A percentile compares a stretch with the other conserved stretches of the same genome.
Evolutionary conservation across 2,329 filamentous ascomycete species (phyloP).

Genomic region (Taxawa tesnikishii): DNA sequence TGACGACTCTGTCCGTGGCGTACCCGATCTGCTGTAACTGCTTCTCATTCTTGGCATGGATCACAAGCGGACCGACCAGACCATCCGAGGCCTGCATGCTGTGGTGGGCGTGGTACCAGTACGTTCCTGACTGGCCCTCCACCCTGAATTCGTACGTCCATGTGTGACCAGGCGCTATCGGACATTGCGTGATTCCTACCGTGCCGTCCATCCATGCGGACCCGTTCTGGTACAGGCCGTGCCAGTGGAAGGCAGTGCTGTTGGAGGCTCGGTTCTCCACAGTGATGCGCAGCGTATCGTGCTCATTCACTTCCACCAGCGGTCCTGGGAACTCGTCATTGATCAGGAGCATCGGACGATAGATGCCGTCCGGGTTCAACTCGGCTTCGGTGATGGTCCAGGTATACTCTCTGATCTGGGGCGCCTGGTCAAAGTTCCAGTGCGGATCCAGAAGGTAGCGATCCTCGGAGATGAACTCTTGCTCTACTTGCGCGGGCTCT

Average conservation of each 20-base stretch:
- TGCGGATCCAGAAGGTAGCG: constrained; percentile 41
- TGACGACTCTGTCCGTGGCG: constrained; percentile 45
- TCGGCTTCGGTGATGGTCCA: constrained; percentile 49
- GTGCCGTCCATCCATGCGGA: constrained; percentile 57
- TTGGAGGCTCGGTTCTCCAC: constrained; percentile 50
- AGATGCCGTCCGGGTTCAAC: constrained; percentile 46
- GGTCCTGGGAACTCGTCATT: constrained; percentile 28
- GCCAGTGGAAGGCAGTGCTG: constrained; percentile 51
- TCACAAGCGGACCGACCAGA: constrained; percentile 46
- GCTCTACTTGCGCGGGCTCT: no score
- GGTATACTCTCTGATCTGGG: constrained; percentile 42
- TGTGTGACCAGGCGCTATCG: constrained; percentile 40
- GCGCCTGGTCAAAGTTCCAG: constrained; percentile 43
- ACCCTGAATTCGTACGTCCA: constrained; percentile 54
- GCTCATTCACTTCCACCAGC: constrained; percentile 36
- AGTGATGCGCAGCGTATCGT: constrained; percentile 55
- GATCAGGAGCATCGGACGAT: constrained; percentile 27
- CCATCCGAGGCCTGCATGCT: constrained; percentile 48
- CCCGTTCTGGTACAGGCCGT: constrained; percentile 57
- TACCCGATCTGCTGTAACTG: constrained; percentile 27
- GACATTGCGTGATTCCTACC: constrained; percentile 50
- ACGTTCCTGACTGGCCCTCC: constrained; percentile 27
- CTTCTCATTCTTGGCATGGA: constrained; percentile 39
- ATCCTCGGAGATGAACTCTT: no score
- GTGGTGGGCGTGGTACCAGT: constrained; percentile 53